Base-by-base conservation (phyloP, 208 protist genomes). In the Acanthamoeba castellanii region DNA sequence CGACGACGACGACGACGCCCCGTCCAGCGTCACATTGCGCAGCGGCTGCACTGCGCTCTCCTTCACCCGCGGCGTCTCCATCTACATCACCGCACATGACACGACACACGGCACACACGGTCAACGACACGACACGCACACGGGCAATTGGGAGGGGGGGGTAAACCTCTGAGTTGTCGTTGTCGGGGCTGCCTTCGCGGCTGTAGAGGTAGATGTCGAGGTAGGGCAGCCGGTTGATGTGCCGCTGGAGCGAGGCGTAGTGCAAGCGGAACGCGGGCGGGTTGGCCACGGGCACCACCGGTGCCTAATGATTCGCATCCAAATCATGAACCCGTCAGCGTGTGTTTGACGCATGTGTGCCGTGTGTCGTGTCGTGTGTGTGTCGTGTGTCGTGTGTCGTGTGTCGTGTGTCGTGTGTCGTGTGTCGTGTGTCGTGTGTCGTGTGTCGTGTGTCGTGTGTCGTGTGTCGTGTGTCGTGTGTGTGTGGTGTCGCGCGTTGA, bases 31-130 rank as follows among this genome's bases (percentile, higher is more conserved):
- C 14, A 72, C 18, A n/a, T 72, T 72, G 0, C 30, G 11, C n/a
- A 72, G n/a, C 8, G 66, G 66, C 66, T 27, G 66, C 66, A 72
- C 66, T 72, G 66, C 22, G 30, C 66, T 72, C 66, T 72, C 66
- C 66, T 34, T n/a, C 66, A 72, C 66, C 66, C 20, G 22, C 0
- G 66, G 66, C 66, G 30, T 55, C 50, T 34, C 30, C 37, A 42
- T 1, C 37, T 42, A 42, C 3, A 42, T 3, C 37, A 42, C 37
- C 37, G 37, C 37, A 42, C 37, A 42, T 3, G 3, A 42, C 37
- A 42, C 37, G 37, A 3, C 37, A 42, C 37, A 42, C 37, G 37
- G 37, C 37, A 42, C 37, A 42, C 37, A 3, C 37, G 37, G 37
- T 42, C 37, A 42, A 42, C 3, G 37, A 42, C 37, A 42, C 37